These are phyloP conservation scores for Paramecium octaurelia DNA, from an alignment of 73 alveolate genomes.

Conservation along the genomic window DNA sequence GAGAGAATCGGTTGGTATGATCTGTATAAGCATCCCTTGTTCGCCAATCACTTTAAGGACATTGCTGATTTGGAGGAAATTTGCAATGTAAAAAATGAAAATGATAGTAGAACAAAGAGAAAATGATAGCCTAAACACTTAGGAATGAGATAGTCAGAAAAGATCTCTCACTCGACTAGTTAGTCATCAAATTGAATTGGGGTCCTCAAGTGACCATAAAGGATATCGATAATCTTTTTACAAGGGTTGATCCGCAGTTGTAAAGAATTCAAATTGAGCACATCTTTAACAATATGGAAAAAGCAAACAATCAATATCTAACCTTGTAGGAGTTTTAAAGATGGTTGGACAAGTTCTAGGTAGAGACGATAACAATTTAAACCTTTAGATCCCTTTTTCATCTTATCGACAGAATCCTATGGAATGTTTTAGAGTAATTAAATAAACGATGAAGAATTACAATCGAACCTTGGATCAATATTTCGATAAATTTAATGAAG, in stretches of 20 bases:
- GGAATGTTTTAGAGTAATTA: background rate
- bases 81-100: background rate
- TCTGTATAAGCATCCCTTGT: conserved; percentile 45
- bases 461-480: background rate
- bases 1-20: conserved; percentile 51
- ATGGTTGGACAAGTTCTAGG: background rate
- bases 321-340: background rate
- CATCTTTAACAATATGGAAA: background rate
- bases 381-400: background rate
- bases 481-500: background rate
- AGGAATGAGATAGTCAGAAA: background rate
- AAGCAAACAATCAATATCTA: background rate
- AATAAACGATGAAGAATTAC: background rate
- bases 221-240: background rate
- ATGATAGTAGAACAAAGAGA: background rate
- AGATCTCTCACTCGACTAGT: background rate
- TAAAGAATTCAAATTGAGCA: background rate
- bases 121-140: background rate
- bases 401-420: background rate
- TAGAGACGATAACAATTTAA: background rate
- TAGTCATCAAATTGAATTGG: background rate
- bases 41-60: background rate
- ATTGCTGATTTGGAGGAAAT: background rate
- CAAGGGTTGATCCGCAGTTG: background rate
- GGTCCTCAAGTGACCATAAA: background rate